Evolutionary conservation across 331 rosid genomes (phyloP).

Genomic region (Acacia pycnantha): DNA sequence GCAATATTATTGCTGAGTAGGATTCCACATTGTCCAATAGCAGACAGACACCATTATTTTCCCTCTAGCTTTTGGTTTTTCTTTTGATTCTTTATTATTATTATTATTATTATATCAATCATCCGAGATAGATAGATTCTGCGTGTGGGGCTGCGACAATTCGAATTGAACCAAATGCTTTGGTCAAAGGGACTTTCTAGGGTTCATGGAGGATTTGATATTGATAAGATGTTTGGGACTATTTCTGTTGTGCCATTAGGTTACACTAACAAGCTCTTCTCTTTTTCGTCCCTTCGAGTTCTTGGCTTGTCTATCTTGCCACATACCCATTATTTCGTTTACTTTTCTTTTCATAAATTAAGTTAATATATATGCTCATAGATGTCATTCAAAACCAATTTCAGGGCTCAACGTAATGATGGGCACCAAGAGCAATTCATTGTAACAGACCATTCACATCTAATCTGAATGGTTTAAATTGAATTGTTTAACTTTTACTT

Average conservation of each 20-base stretch:
- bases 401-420: too few relatives aligned
- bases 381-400: too few relatives aligned
- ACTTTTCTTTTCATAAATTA: neutral
- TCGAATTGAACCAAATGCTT: conserved; percentile 26
- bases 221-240: conserved; percentile 25
- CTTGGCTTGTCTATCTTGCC: neutral
- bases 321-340: neutral
- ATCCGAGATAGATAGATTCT: neutral
- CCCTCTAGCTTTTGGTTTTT: neutral
- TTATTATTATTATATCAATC: neutral
- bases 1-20: conserved; percentile 1
- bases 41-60: conserved; percentile 11
- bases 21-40: conserved; percentile 47
- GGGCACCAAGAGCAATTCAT: too few relatives aligned
- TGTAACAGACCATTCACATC: too few relatives aligned
- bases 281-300: conserved; percentile 44
- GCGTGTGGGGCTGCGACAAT: neutral
- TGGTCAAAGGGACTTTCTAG: conserved; percentile 55
- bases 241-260: conserved; percentile 34
- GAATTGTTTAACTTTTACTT: too few relatives aligned
- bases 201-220: conserved; percentile 33
- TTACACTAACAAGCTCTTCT: conserved; percentile 33
- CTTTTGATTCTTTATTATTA: neutral
- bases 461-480: too few relatives aligned
- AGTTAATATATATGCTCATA: neutral